Evolutionary conservation across 495 filamentous ascomycete species (phyloP), one percentile per base, ranked within the genome.

Genomic region (Podospora pseudopauciseta): DNA sequence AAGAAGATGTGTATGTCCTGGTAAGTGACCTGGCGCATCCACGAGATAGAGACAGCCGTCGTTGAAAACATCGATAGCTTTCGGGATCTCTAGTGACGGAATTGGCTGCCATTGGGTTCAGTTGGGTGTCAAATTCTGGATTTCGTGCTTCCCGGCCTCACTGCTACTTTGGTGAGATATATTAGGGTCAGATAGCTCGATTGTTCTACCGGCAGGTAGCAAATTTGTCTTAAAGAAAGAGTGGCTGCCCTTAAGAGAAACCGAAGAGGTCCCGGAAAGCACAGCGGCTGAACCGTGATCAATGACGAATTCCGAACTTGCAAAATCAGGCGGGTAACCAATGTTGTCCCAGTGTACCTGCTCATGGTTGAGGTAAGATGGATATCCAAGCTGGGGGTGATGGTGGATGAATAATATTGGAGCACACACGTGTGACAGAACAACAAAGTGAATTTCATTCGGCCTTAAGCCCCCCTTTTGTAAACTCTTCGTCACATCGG

Each of bases 1-100:
- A 13, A 85, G 77, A 5, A 83, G 70, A 63, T 84, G 84, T 32
- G 82, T 74, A 68, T 85, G 82, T 0, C 81, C 81, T 3, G 76
- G 76, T 2, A 82, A 69, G 70, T 85, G 82, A 5, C 81, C 81
- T 0, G 82, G 82, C 0, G 80, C 76, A 64, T 82, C 70, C 2
- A 84, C 76, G 9, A 85, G 73, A 32, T 76, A 76, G 4, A 82
- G 30, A 32, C 70, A 74, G 4, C 74, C 75, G 63, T 83, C 82
- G 32, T 54, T 56, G 65, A 83, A 85, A 7, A 82, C 4, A 66
- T 84, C 81, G 15, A 82, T 74, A 0, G 71, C 68, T 20, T 75
- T n/a, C 0, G 77, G 75, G 6, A 82, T 32, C 34, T 30, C 15
- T 19, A 60, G 66, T 5, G 58, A 58, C 9, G 63, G 67, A 19